A percentile compares a stretch with the other conserved stretches of the same genome.
Evolutionary conservation across 305 asterid genomes (phyloP).

Genomic region (Fraxinus floribunda): DNA sequence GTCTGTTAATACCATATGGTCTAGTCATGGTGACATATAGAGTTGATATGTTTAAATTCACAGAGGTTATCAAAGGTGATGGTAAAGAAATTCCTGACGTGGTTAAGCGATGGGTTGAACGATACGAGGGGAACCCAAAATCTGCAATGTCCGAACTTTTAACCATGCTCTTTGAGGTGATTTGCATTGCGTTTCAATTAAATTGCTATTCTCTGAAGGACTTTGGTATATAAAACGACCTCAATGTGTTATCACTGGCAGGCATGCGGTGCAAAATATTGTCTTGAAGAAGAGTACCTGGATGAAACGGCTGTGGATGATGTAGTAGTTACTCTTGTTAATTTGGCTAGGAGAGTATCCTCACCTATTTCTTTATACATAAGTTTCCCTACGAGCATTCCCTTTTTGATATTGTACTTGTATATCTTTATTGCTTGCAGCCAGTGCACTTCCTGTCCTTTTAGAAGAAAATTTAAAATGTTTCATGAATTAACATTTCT

Average conservation of each 20-base stretch:
- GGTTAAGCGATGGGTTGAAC: constrained; percentile 85
- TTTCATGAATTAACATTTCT: constrained; percentile 8
- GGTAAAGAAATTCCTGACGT: constrained; percentile 75
- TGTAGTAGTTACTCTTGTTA: constrained; percentile 89
- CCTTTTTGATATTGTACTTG: neutral
- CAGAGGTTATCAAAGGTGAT: constrained; percentile 77
- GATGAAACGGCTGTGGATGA: constrained; percentile 85
- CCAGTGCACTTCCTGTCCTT: neutral
- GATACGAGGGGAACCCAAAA: constrained; percentile 67
- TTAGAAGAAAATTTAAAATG: neutral
- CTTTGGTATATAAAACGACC: constrained; percentile 18
- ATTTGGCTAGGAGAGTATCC: constrained; percentile 81
- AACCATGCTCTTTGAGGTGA: constrained; percentile 85
- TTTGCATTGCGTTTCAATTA: constrained; percentile 24
- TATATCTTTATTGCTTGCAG: neutral
- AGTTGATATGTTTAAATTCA: constrained; percentile 22
- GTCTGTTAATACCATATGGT: constrained; percentile 5
- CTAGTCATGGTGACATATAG: constrained; percentile 14
- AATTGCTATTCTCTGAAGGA: neutral
- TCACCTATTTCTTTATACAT: constrained; percentile 18
- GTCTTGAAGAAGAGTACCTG: constrained; percentile 58
- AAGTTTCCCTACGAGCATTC: neutral
- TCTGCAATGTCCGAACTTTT: constrained; percentile 73
- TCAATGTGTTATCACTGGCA: constrained; percentile 32
- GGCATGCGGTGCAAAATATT: constrained; percentile 94